Base-by-base conservation (phyloP, 768 basidiomycete species). In the Boletus fagicola region DNA sequence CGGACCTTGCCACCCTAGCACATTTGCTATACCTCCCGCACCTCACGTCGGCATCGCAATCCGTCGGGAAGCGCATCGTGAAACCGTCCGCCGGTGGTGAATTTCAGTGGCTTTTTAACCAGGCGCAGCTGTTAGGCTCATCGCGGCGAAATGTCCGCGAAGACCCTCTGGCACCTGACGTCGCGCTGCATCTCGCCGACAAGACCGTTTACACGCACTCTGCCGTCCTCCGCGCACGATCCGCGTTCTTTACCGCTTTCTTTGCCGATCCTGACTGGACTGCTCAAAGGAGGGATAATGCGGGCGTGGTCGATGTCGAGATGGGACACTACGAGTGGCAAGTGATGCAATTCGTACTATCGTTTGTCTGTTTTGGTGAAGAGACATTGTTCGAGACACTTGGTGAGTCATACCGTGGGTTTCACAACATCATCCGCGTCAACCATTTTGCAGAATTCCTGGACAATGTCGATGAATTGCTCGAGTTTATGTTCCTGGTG, bases 221-320 rank as follows among this genome's bases (percentile, higher is more conserved):
- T 0, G 68, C 77, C 11, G 70, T 98, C 18, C 78, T 99, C n/a
- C 81, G 92, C 12, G 83, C 92, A 0, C 83, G 95, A 1, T 94
- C 89, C 24, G 80, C 83, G 3, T 88, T 97, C 64, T 98, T 99
- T 67, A 76, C 84, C 11, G 82, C 82, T 33, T 88, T 99, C 73
- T 94, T 96, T 69, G 84, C 84, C 42, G 86, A 94, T 63, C 74
- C 77, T 16, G 90, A 84, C 35, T 99, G 97, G 95, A 91, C 90
- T 13, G 65, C 53, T 26, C 76, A 78, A 38, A 79, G 94, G 30
- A 82, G 85, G 78, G 75, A 75, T 58, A 18, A 67, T 64, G 66
- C 75, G 7, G 88, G 86, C 1, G 74, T 78, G 12, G 63, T 96
- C 9, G 70, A 72, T n/a, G 72, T 98, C 43, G 73, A 91, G 62